These are phyloP conservation scores for Penicillium taxi DNA, from an alignment of 495 filamentous ascomycete species.

Conservation along the genomic window DNA sequence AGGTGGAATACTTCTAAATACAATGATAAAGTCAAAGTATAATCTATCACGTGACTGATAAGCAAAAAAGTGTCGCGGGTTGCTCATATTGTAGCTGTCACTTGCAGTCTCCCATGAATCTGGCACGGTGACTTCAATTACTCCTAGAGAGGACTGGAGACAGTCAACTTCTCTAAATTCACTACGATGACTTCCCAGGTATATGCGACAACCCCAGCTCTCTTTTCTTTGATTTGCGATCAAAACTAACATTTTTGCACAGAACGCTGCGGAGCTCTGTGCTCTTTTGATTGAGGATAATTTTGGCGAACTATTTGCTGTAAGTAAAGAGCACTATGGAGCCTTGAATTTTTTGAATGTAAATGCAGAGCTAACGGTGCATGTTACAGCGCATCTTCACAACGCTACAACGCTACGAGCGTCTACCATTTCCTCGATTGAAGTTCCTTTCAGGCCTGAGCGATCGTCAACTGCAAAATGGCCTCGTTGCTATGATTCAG, in stretches of 20 bases:
- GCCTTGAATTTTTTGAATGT: neutral
- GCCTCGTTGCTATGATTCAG: conserved; percentile 76
- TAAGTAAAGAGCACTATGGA: conserved; percentile 40
- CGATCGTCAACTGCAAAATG: conserved; percentile 62
- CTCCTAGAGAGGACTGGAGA: conserved; percentile 59
- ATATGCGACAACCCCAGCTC: conserved; percentile 12
- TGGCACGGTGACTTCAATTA: conserved; percentile 56
- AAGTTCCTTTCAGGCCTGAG: conserved; percentile 58
- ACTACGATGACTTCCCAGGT: conserved; percentile 49
- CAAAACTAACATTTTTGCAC: conserved; percentile 21
- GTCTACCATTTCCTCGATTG: conserved; percentile 62
- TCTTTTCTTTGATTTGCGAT: conserved; percentile 3
- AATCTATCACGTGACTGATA: conserved; percentile 33
- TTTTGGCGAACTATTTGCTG: conserved; percentile 82
- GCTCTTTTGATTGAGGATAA: conserved; percentile 79
- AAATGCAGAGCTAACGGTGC: conserved; percentile 1
- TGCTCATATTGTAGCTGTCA: conserved; percentile 1
- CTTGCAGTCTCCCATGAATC: conserved; percentile 24
- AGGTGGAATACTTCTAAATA: no score
- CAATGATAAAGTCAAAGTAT: conserved; percentile 3
- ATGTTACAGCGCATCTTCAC: conserved; percentile 61
- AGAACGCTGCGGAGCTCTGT: conserved; percentile 72
- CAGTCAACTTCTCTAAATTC: conserved; percentile 52
- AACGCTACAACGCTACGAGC: conserved; percentile 67
- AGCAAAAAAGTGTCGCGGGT: conserved; percentile 26